phyloP scores from a whole-genome alignment of 2,329 filamentous ascomycete species.

The Teratosphaeria gauchensis region DNA sequence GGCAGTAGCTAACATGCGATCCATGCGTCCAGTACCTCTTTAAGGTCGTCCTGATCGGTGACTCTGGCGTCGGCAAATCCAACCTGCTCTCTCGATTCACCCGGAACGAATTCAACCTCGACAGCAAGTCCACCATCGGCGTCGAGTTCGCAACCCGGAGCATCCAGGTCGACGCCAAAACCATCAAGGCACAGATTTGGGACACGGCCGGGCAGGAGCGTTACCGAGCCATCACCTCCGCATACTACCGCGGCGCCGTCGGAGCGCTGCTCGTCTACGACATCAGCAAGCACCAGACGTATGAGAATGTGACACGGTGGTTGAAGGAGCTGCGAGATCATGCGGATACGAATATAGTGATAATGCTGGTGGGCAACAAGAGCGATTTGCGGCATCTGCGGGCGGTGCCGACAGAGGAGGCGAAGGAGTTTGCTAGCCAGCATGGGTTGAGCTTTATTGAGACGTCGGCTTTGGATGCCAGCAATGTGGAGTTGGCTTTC shows the following conservation, averaged over 20 bases:
- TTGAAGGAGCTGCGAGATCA: conserved; percentile 97
- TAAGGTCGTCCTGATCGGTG: conserved; percentile 99
- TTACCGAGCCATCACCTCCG: conserved; percentile 97
- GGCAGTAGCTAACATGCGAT: conserved; percentile 3
- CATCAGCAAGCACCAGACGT: conserved; percentile 99
- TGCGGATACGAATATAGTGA: conserved; percentile 94
- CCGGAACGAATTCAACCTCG: conserved; percentile 98
- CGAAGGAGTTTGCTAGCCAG: conserved; percentile 92
- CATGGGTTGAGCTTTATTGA: conserved; percentile 73
- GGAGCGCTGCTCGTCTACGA: conserved; percentile 97
- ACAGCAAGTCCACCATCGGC: conserved; percentile 99
- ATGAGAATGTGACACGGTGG: conserved; percentile 98
- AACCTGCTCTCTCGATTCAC: conserved; percentile 99
- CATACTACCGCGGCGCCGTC: conserved; percentile 95
- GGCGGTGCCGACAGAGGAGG: conserved; percentile 94
- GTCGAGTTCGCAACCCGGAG: conserved; percentile 98
- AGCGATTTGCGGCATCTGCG: conserved; percentile 98
- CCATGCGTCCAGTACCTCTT: conserved; percentile 71
- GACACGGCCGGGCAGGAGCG: conserved; percentile 98
- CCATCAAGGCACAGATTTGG: conserved; percentile 99
- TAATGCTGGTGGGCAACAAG: conserved; percentile 99
- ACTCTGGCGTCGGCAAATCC: conserved; percentile 99
- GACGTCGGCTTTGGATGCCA: conserved; percentile 95
- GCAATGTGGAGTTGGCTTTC: conserved; percentile 98
- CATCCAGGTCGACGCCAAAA: conserved; percentile 98